A percentile compares a stretch with the other conserved stretches of the same genome.
Evolutionary conservation across 148 eudicot species (phyloP).

Genomic region (Silene conica): DNA sequence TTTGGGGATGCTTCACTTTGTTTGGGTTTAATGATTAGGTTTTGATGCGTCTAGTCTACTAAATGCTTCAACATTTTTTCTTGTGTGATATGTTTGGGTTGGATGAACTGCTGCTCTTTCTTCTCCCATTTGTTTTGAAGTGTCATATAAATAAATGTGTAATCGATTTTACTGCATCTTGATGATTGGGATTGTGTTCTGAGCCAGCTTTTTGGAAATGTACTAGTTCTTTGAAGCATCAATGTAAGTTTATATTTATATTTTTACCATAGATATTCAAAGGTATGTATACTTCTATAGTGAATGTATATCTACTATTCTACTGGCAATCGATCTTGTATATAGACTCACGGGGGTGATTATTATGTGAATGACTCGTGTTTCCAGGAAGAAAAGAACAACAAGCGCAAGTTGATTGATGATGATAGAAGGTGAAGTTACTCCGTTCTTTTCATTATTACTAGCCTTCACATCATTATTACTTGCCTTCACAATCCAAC

Average conservation of each 20-base stretch:
- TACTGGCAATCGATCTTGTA: background rate
- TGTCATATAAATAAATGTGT: background rate
- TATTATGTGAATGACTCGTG: constrained; percentile 15
- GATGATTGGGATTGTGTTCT: constrained; percentile 16
- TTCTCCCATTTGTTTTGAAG: constrained; percentile 2
- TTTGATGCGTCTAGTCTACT: background rate
- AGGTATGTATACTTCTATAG: background rate
- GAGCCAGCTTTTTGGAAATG: constrained; percentile 21
- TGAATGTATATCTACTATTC: background rate
- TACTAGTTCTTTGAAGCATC: constrained; percentile 21
- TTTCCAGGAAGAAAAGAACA: constrained; percentile 76
- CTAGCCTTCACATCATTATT: background rate
- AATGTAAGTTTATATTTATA: constrained; percentile 21
- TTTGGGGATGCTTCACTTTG: background rate
- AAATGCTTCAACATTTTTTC: background rate
- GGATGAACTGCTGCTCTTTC: background rate
- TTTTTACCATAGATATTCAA: background rate
- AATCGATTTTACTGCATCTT: background rate
- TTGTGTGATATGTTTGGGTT: background rate
- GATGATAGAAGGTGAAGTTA: constrained; percentile 65
- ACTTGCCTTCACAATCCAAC: background rate
- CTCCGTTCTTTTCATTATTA: background rate
- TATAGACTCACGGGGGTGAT: background rate
- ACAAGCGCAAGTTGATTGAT: constrained; percentile 60
- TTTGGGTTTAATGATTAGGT: background rate